phyloP scores from a whole-genome alignment of 2,329 filamentous ascomycete genomes.

The Rugonectria rugulosa region DNA sequence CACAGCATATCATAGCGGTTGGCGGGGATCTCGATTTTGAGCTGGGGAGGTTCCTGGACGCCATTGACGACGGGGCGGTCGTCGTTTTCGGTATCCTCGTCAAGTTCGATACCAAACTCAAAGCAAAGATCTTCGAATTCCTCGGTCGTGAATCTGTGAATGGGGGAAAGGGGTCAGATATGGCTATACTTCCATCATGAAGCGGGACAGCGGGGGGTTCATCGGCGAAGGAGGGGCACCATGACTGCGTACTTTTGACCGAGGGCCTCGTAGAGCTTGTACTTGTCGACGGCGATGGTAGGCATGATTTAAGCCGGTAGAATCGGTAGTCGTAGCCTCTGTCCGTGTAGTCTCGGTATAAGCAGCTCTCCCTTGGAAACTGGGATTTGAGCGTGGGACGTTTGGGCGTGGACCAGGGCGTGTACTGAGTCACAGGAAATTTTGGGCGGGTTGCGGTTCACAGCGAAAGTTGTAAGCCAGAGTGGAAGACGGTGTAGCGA shows the following conservation, averaged over 20 bases:
- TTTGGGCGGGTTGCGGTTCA: conserved; percentile 41
- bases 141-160: conserved; percentile 79
- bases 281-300: conserved; percentile 96
- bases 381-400: conserved; percentile 23
- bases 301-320: conserved; percentile 70
- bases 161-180: conserved; percentile 30
- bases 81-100: conserved; percentile 88
- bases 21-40: conserved; percentile 98
- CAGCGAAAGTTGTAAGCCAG: conserved; percentile 2
- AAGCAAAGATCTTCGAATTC: conserved; percentile 98
- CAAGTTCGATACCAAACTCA: conserved; percentile 97
- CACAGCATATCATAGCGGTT: conserved; percentile 96
- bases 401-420: conserved; percentile 29
- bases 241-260: conserved; percentile 73
- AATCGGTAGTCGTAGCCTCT: conserved; percentile 38
- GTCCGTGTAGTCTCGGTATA: conserved; percentile 29
- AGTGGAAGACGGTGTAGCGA: neutral
- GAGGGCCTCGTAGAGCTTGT: conserved; percentile 90
- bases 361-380: conserved; percentile 30
- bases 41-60: conserved; percentile 85
- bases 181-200: conserved; percentile 16
- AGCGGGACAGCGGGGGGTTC: conserved; percentile 28
- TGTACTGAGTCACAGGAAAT: conserved; percentile 52
- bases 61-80: conserved; percentile 78
- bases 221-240: conserved; percentile 31